Base-by-base conservation (phyloP, 1,284 basidiomycete genomes). In the Naganishia sp. region DNA sequence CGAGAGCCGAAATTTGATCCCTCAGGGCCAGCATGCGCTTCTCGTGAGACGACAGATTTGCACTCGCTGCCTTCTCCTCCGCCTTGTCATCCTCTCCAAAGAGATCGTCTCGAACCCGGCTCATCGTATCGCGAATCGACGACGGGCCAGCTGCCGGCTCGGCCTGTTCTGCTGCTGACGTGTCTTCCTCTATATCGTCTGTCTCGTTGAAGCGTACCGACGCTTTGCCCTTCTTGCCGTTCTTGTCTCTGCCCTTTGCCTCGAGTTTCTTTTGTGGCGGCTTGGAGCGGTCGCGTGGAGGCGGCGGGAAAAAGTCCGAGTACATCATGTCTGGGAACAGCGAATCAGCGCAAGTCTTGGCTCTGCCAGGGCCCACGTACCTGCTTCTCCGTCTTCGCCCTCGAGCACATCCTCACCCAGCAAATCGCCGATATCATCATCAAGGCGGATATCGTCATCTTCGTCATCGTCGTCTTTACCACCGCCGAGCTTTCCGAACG, bases 251-350 rank as follows among this genome's bases (percentile, higher is more conserved):
- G 44, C 68, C 66, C 50, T 73, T 69, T 6, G 64, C 45, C 21
- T 70, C 68, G 11, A 55, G 57, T 52, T 46, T 71, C 16, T 49
- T 54, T 7, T 52, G 55, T 23, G 60, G 63, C 3, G 67, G 68
- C 65, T 71, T 68, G 7, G 65, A 64, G 23, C 64, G 65, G 31
- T 66, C 61, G 25, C 61, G 60, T 9, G 68, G 68, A 1, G 80
- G 79, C 5, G 86, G 81, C 10, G 85, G 84, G 72, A 94, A 96
- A 67, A 93, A 83, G 74, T 84, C 82, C 39, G 74, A 67, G 66
- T 81, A 83, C 70, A 75, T 78, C 59, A 82, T 75, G 28, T 77
- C 80, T 75, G 69, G 60, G 7, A 28, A n/a, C 28, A 45, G 15
- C 11, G 21, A 23, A 11, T 42, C 9, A 55, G 33, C 33, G 1